Evolutionary conservation across 768 basidiomycete species (phyloP).

Genomic region (Naganishia randhawae): DNA sequence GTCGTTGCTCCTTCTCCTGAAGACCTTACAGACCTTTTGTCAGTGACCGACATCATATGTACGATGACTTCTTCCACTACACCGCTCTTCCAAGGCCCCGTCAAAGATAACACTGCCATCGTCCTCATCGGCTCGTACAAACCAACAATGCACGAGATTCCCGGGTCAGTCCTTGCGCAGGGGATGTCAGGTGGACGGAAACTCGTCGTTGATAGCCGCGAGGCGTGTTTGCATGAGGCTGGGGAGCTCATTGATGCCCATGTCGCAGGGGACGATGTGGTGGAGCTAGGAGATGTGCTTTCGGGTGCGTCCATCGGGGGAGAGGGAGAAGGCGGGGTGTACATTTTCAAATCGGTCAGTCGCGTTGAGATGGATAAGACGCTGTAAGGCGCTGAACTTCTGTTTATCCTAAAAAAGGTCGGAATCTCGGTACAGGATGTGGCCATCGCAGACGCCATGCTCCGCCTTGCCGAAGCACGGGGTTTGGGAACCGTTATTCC

Average conservation of each 20-base stretch:
- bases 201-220: constrained; percentile 70
- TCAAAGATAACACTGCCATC: constrained; percentile 57
- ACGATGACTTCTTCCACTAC: constrained; percentile 67
- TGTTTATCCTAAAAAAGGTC: constrained; percentile 37
- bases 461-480: constrained; percentile 60
- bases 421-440: constrained; percentile 85
- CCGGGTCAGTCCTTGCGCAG: constrained; percentile 58
- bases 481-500: constrained; percentile 57
- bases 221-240: constrained; percentile 70
- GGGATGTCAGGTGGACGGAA: constrained; percentile 59
- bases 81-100: constrained; percentile 62
- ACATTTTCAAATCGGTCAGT: constrained; percentile 77
- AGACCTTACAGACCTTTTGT: neutral
- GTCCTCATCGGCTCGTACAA: constrained; percentile 79
- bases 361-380: neutral
- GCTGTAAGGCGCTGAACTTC: neutral
- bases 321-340: constrained; percentile 55
- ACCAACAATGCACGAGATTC: constrained; percentile 74
- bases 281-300: constrained; percentile 70
- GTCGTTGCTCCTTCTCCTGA: neutral
- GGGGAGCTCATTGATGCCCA: constrained; percentile 71
- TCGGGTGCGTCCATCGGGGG: constrained; percentile 19
- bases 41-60: constrained; percentile 63
- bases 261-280: constrained; percentile 52
- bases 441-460: constrained; percentile 68